phyloP scores from a whole-genome alignment of 83 land plant species.

The Diphasiastrum complanatum region DNA sequence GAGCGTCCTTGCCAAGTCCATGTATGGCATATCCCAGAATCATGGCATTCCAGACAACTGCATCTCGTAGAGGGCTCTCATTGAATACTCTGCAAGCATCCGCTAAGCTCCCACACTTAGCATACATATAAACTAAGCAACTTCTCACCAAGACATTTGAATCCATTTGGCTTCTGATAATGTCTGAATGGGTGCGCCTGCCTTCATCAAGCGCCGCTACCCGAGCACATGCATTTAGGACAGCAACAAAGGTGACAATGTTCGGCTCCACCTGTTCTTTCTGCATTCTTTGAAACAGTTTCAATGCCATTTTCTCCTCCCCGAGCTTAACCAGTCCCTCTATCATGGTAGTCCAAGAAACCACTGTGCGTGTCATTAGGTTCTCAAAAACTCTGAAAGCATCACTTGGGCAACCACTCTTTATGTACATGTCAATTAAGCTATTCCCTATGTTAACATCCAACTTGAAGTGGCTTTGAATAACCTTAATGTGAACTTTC shows the following conservation, averaged over 20 bases:
- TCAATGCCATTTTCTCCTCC: slow-evolving; percentile 20
- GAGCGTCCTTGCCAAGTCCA: slow-evolving; percentile 33
- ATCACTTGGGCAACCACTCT: too few relatives aligned
- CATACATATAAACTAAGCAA: slow-evolving; percentile 41
- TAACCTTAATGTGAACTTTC: too few relatives aligned
- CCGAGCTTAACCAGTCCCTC: slow-evolving; percentile 28
- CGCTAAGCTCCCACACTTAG: slow-evolving; percentile 27
- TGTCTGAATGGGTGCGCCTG: slow-evolving; percentile 31
- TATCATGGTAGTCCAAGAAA: slow-evolving; percentile 31
- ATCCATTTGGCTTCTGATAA: slow-evolving; percentile 23
- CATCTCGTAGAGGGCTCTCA: slow-evolving; percentile 19
- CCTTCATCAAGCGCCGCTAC: slow-evolving; percentile 17
- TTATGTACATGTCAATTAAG: too few relatives aligned
- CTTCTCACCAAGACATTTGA: slow-evolving; percentile 30
- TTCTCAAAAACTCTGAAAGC: too few relatives aligned
- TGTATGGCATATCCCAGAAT: slow-evolving; percentile 34
- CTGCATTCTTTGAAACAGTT: slow-evolving; percentile 19
- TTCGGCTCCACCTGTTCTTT: slow-evolving; percentile 17
- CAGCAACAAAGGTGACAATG: slow-evolving; percentile 30
- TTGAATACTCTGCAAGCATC: slow-evolving; percentile 20
- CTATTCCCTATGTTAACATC: too few relatives aligned
- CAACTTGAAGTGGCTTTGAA: too few relatives aligned
- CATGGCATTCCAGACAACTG: slow-evolving; percentile 45
- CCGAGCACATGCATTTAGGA: slow-evolving; percentile 37
- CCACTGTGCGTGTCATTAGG: too few relatives aligned